Evolutionary conservation across 257 asterid species (phyloP).

Genomic region (Penstemon eatonii): DNA sequence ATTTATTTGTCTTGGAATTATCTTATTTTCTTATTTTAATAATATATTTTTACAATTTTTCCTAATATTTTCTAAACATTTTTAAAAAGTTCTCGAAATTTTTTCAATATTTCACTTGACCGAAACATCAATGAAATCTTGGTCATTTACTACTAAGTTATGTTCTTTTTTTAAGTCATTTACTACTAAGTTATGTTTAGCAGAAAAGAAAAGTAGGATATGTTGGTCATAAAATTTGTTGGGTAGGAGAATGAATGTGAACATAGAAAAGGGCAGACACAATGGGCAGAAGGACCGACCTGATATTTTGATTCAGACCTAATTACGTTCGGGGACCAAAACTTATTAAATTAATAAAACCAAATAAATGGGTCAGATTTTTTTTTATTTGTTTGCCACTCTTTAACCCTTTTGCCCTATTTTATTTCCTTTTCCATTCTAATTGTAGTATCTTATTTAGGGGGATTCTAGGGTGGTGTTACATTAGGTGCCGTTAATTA

Average conservation of each 20-base stretch:
- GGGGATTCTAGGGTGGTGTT: no score
- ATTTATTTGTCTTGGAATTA: not conserved
- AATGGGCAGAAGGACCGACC: conserved; percentile 2
- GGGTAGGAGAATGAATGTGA: conserved; percentile 34
- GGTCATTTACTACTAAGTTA: no score
- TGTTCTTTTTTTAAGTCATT: no score
- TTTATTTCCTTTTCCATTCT: not conserved
- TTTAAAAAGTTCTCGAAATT: not conserved
- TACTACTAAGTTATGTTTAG: no score
- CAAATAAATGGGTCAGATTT: not conserved
- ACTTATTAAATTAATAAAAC: not conserved
- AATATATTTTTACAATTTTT: no score
- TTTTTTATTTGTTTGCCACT: not conserved
- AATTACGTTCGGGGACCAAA: conserved; percentile 12
- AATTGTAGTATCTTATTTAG: not conserved
- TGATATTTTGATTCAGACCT: not conserved
- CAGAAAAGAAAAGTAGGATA: not conserved
- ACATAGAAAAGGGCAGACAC: conserved; percentile 38
- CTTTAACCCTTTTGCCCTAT: not conserved
- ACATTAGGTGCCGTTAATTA: no score
- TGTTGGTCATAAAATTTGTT: not conserved
- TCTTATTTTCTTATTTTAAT: not conserved
- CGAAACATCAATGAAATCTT: no score
- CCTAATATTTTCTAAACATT: no score
- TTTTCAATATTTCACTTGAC: not conserved